Percentiles rank a stretch among this genome's conserved stretches.
Conservation (phyloP, 441 rosid species). For the Metrosideros polymorpha region DNA sequence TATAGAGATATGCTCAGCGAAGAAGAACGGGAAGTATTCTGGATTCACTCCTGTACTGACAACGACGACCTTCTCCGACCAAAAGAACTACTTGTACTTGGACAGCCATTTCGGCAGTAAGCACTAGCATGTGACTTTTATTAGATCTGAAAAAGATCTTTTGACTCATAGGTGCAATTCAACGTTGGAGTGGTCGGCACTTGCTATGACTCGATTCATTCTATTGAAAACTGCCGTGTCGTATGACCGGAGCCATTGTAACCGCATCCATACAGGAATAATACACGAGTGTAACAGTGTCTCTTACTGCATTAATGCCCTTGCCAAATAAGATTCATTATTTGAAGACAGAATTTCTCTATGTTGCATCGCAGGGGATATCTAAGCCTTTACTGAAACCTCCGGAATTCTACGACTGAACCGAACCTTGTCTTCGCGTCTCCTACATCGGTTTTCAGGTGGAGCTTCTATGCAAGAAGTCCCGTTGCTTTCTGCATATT, state of each 20-base stretch:
- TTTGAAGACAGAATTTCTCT: background rate
- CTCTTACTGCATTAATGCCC: background rate
- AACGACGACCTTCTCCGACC: conserved; percentile 23
- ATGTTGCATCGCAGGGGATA: background rate
- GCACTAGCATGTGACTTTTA: background rate
- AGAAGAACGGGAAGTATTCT: conserved; percentile 29
- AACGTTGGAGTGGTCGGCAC: background rate
- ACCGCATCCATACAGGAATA: background rate
- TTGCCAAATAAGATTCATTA: background rate
- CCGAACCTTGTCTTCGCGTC: background rate
- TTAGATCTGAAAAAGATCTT: background rate
- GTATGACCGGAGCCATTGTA: background rate
- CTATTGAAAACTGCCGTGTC: background rate
- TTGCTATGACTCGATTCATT: background rate
- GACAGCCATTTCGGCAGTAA: conserved; percentile 15
- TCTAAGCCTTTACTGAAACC: background rate
- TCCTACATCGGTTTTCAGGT: background rate
- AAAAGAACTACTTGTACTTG: conserved; percentile 29
- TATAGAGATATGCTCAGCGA: conserved; percentile 40
- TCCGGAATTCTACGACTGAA: background rate
- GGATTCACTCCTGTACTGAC: conserved; percentile 47
- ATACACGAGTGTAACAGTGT: background rate
- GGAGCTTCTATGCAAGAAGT: background rate
- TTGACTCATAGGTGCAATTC: background rate
- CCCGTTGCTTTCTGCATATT: background rate